A percentile compares a stretch with the other conserved stretches of the same genome.
Evolutionary conservation across 1,139 yeast species (phyloP).

Genomic region (Blastobotrys apis): DNA sequence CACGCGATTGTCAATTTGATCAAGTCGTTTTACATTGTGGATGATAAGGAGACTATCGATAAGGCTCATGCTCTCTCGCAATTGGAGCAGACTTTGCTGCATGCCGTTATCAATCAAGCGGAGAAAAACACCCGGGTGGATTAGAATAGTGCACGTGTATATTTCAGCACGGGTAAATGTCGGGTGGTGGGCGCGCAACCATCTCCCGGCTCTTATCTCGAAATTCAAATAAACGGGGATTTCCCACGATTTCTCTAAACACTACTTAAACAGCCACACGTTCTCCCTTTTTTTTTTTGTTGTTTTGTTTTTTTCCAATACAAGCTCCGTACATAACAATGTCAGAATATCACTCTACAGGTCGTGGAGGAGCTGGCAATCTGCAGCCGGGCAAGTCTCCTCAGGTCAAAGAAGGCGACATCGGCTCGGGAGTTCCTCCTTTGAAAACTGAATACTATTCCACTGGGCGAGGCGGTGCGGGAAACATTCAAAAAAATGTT

Average conservation of each 20-base stretch:
- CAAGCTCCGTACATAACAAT: neutral
- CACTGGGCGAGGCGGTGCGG: constrained; percentile 81
- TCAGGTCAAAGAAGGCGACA: constrained; percentile 37
- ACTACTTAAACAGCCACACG: too few relatives aligned
- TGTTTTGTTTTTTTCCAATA: neutral
- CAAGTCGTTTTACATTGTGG: constrained; percentile 3
- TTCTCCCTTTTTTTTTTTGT: neutral
- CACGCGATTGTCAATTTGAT: constrained; percentile 11
- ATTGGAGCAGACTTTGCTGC: constrained; percentile 15
- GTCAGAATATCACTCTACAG: constrained; percentile 47
- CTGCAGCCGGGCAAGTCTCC: constrained; percentile 49
- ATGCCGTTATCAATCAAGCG: constrained; percentile 6
- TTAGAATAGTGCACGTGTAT: neutral
- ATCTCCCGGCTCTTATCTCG: too few relatives aligned
- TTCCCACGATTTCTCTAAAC: too few relatives aligned
- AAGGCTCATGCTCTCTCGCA: constrained; percentile 8
- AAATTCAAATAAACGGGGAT: too few relatives aligned
- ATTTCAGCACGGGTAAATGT: neutral
- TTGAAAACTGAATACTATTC: constrained; percentile 55
- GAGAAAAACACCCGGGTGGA: constrained; percentile 6
- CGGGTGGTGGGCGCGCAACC: too few relatives aligned
- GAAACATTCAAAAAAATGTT: constrained; percentile 65
- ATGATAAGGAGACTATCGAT: neutral
- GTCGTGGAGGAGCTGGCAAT: constrained; percentile 81
- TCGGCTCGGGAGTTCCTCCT: constrained; percentile 61